Evolutionary conservation across 2,329 filamentous ascomycete species (phyloP).

Genomic region (Elsinoe necatrix): DNA sequence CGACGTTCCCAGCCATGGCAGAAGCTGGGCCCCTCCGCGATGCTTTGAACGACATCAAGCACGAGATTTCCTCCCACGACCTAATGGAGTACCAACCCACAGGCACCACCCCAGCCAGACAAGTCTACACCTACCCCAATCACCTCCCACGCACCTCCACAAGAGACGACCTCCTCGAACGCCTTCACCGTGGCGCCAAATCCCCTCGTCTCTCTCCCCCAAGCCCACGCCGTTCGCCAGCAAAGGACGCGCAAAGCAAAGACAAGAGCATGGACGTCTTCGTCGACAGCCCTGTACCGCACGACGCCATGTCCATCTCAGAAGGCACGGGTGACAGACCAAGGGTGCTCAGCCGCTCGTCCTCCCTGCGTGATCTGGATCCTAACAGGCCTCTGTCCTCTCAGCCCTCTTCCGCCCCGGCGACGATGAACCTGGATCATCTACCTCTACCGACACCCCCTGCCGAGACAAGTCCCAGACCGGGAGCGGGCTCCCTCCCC

Average conservation of each 20-base stretch:
- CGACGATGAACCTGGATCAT: not conserved
- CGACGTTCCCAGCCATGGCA: slow-evolving; percentile 53
- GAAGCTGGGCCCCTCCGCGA: slow-evolving; percentile 51
- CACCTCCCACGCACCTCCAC: slow-evolving; percentile 66
- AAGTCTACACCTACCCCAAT: slow-evolving; percentile 71
- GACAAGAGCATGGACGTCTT: slow-evolving; percentile 17
- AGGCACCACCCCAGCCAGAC: slow-evolving; percentile 75
- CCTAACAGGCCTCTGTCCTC: slow-evolving; percentile 30
- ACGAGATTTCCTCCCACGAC: slow-evolving; percentile 54
- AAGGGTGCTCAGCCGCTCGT: slow-evolving; percentile 26
- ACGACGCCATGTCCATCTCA: slow-evolving; percentile 22
- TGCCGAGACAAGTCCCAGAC: not conserved
- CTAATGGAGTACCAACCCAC: slow-evolving; percentile 78
- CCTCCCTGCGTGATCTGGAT: slow-evolving; percentile 28
- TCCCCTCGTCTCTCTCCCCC: slow-evolving; percentile 19
- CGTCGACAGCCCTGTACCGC: slow-evolving; percentile 19
- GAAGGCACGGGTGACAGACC: slow-evolving; percentile 20
- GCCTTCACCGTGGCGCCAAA: slow-evolving; percentile 36
- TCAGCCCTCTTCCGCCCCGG: slow-evolving; percentile 21
- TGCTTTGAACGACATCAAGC: slow-evolving; percentile 63
- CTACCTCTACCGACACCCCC: not conserved
- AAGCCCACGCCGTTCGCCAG: slow-evolving; percentile 22
- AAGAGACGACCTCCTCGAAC: slow-evolving; percentile 50
- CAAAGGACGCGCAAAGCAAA: slow-evolving; percentile 28
- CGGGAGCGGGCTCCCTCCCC: not conserved